Percentiles rank a stretch among this genome's conserved stretches.
Conservation (phyloP, 495 filamentous ascomycete species). For the Ramalina peruviana region DNA sequence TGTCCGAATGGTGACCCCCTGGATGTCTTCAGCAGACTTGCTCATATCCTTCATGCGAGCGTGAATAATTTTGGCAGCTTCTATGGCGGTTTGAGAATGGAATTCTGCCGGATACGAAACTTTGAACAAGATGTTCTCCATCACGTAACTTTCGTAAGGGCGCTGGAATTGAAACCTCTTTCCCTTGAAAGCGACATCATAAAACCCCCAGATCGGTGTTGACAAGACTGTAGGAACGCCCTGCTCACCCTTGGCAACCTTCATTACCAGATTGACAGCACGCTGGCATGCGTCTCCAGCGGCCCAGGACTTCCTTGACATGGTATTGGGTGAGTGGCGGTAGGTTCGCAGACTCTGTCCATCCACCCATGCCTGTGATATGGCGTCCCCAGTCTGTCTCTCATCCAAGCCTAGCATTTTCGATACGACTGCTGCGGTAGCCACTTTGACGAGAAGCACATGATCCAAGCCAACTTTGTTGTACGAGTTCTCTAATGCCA, state of each 20-base stretch:
- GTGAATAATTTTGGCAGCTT: slow-evolving; percentile 80
- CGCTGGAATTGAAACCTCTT: slow-evolving; percentile 93
- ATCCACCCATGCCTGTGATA: slow-evolving; percentile 95
- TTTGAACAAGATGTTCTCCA: slow-evolving; percentile 99
- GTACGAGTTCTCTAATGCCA: slow-evolving; percentile 93
- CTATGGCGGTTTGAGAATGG: slow-evolving; percentile 97
- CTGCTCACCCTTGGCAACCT: slow-evolving; percentile 83
- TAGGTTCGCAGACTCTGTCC: slow-evolving; percentile 93
- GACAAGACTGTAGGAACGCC: slow-evolving; percentile 87
- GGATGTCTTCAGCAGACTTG: slow-evolving; percentile 90
- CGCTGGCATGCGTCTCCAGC: slow-evolving; percentile 95
- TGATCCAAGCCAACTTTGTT: slow-evolving; percentile 98
- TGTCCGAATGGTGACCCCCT: slow-evolving; percentile 81
- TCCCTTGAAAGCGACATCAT: slow-evolving; percentile 93
- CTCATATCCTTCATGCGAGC: slow-evolving; percentile 65
- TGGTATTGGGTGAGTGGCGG: slow-evolving; percentile 94
- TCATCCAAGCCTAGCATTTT: slow-evolving; percentile 85
- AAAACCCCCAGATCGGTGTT: slow-evolving; percentile 94
- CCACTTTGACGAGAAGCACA: slow-evolving; percentile 95
- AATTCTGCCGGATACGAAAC: slow-evolving; percentile 98
- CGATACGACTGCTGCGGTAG: slow-evolving; percentile 82
- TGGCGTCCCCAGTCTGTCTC: slow-evolving; percentile 84
- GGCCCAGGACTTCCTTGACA: slow-evolving; percentile 98
- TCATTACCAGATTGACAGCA: slow-evolving; percentile 85
- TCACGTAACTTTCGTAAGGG: slow-evolving; percentile 93